Evolutionary conservation across 805 yeast genomes (phyloP).

Genomic region (Myxozyma neotropica): DNA sequence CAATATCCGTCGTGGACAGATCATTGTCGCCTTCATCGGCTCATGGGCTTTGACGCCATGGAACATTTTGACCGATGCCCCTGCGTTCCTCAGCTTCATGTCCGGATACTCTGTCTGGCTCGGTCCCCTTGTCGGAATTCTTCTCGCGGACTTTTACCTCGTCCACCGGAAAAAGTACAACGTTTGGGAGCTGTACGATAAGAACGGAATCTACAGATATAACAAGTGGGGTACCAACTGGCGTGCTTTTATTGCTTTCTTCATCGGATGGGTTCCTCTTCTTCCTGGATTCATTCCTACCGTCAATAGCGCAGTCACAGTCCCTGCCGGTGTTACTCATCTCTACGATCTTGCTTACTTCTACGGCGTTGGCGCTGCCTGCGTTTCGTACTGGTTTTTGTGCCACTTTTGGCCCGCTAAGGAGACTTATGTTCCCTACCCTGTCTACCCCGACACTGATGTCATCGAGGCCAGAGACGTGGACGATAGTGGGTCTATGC

Average conservation of each 20-base stretch:
- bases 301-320: slow-evolving; percentile 40
- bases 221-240: slow-evolving; percentile 50
- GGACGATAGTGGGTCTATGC: not conserved
- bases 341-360: slow-evolving; percentile 61
- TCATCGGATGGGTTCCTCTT: slow-evolving; percentile 39
- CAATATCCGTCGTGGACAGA: slow-evolving; percentile 52
- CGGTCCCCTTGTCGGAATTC: slow-evolving; percentile 48
- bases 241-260: slow-evolving; percentile 48
- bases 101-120: slow-evolving; percentile 48
- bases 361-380: slow-evolving; percentile 62
- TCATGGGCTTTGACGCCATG: slow-evolving; percentile 47
- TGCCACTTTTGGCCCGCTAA: slow-evolving; percentile 56
- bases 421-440: slow-evolving; percentile 12
- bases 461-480: slow-evolving; percentile 13
- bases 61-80: slow-evolving; percentile 46
- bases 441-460: slow-evolving; percentile 26
- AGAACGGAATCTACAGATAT: slow-evolving; percentile 49
- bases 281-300: slow-evolving; percentile 37
- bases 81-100: slow-evolving; percentile 45
- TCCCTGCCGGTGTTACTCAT: slow-evolving; percentile 69
- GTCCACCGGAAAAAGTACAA: slow-evolving; percentile 49
- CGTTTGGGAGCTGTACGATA: slow-evolving; percentile 48
- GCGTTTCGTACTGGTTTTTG: slow-evolving; percentile 53
- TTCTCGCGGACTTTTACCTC: slow-evolving; percentile 47
- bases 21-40: slow-evolving; percentile 44